A percentile compares a stretch with the other conserved stretches of the same genome.
phyloP scores from a whole-genome alignment of 805 yeast species.

The Cyberlindnera meyerae region DNA sequence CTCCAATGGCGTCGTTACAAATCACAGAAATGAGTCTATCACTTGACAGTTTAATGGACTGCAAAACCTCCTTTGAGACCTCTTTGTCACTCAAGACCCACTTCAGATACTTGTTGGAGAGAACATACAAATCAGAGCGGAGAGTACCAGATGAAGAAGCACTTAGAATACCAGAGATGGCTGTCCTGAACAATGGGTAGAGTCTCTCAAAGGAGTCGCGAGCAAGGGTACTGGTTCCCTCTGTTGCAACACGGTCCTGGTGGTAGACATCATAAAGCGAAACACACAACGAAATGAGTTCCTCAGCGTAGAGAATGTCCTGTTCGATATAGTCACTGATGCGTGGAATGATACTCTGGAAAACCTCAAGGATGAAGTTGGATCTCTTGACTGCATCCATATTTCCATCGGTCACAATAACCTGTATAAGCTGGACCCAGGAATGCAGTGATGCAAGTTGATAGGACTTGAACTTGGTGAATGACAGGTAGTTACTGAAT shows the following conservation, averaged over 20 bases:
- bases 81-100: constrained; percentile 40
- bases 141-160: constrained; percentile 62
- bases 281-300: constrained; percentile 70
- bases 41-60: constrained; percentile 49
- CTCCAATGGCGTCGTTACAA: constrained; percentile 73
- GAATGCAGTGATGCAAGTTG: constrained; percentile 67
- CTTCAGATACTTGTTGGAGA: constrained; percentile 61
- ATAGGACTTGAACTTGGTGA: constrained; percentile 40
- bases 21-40: constrained; percentile 62
- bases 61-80: constrained; percentile 43
- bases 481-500: constrained; percentile 42
- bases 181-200: constrained; percentile 65
- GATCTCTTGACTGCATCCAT: constrained; percentile 41
- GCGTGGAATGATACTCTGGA: constrained; percentile 72
- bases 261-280: constrained; percentile 62
- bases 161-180: constrained; percentile 67
- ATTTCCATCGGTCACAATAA: constrained; percentile 61
- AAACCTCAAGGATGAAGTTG: constrained; percentile 67
- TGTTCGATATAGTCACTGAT: constrained; percentile 67
- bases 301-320: constrained; percentile 66
- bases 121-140: constrained; percentile 74
- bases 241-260: constrained; percentile 34
- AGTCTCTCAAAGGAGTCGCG: constrained; percentile 50
- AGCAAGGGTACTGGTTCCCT: constrained; percentile 28
- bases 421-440: constrained; percentile 79